Evolutionary conservation across 768 basidiomycete genomes (phyloP), one percentile per base, ranked within the genome.

Genomic region (Scleroderma citrinum): DNA sequence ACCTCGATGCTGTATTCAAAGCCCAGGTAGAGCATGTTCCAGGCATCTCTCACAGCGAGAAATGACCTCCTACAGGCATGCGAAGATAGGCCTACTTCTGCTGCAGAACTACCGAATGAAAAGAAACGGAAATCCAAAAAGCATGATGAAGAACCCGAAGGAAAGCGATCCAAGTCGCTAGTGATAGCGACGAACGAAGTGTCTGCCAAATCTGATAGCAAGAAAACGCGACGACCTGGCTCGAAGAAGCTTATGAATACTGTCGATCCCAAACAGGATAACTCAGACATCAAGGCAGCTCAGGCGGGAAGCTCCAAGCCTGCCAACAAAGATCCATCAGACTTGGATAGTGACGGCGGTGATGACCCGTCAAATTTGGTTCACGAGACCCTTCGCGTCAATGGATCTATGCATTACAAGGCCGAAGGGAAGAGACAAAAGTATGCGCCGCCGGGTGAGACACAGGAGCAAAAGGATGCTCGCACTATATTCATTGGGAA

Each of bases 401-500:
- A 54, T 45, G 56, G 51, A 13, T 36, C 47, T 52, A 67, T 65
- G 8, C 48, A 56, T 32, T 73, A 63, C 56, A 69, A 67, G 43
- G 38, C 49, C 3, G 49, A 40, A 14, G 70, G 54, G 30, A 51
- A 47, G 43, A 74, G 68, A 37, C 52, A 58, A 14, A 86, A 82
- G 52, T 76, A 73, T 56, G 72, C 75, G 1, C 89, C 87, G 0
- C 53, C 68, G 21, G 82, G 80, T 47, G 94, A 97, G 67, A 87
- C 87, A 0, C 63, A 77, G 16, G 82, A 80, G 48, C 81, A 78
- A 52, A 77, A 86, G 42, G 83, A 96, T 58, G 76, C 77, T 16
- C 79, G 95, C 23, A 97, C 95, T 5, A 73, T 97, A 41, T 99
- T 99, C 65, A 71, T 99, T 13, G 94, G 94, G 3, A 97, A 97